phyloP scores from a whole-genome alignment of 2,329 filamentous ascomycete genomes.

The Tolypocladium paradoxum region DNA sequence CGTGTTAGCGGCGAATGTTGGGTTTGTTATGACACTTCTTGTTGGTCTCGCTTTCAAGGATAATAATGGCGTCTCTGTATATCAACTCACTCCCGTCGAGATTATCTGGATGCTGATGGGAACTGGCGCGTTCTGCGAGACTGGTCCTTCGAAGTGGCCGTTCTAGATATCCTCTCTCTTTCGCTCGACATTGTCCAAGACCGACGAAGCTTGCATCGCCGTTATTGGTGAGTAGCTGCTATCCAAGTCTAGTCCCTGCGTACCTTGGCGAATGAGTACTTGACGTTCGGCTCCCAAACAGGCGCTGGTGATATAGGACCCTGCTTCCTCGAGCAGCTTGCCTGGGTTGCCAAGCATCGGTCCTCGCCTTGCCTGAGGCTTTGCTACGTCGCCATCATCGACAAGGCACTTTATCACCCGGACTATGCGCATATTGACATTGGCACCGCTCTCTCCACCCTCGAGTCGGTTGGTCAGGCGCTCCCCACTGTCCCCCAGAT shows the following conservation, averaged over 20 bases:
- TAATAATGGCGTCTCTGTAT: conserved; percentile 49
- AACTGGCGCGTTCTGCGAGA: conserved; percentile 61
- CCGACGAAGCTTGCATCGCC: conserved; percentile 41
- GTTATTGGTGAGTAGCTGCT: conserved; percentile 40
- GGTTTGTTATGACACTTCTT: conserved; percentile 55
- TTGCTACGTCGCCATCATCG: conserved; percentile 77
- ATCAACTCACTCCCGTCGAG: conserved; percentile 59
- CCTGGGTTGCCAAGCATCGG: conserved; percentile 52
- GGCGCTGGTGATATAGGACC: conserved; percentile 90
- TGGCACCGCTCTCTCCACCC: conserved; percentile 47
- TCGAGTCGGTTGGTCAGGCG: conserved; percentile 52
- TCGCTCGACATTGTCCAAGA: too few species aligned
- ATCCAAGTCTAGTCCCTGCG: too few species aligned
- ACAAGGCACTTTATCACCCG: conserved; percentile 65
- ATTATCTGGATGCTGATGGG: conserved; percentile 75
- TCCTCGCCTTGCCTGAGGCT: conserved; percentile 63
- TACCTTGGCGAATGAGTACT: too few species aligned
- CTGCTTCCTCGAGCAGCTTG: conserved; percentile 76
- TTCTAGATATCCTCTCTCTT: conserved; percentile 61
- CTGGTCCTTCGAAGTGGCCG: conserved; percentile 60
- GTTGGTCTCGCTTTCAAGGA: conserved; percentile 65
- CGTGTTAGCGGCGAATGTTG: conserved; percentile 57
- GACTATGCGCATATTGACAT: conserved; percentile 60
- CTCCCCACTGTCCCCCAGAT: conserved; percentile 60
- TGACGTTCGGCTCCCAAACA: conserved; percentile 26